These are phyloP conservation scores for Schizophyllum commune DNA, from an alignment of 1,284 basidiomycete genomes.

Conservation along the genomic window DNA sequence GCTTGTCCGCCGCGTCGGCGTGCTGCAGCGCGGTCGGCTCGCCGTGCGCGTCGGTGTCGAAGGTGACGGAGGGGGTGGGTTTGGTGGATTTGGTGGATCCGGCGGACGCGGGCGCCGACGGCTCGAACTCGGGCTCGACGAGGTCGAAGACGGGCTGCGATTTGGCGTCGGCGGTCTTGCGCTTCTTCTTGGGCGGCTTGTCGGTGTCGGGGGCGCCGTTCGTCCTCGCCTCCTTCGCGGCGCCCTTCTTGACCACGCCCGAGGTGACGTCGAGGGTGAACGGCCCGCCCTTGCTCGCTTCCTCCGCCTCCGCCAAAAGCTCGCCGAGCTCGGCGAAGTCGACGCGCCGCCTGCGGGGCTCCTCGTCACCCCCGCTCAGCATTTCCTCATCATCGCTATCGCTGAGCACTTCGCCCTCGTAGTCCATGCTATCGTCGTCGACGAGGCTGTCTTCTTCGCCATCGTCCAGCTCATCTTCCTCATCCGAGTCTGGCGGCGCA, in stretches of 20 bases:
- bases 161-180: conserved; percentile 23
- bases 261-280: not conserved
- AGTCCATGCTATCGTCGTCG: conserved; percentile 19
- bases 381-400: conserved; percentile 19
- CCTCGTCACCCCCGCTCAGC: conserved; percentile 26
- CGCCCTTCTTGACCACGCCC: conserved; percentile 16
- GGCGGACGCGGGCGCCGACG: too few relatives aligned
- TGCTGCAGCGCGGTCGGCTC: conserved; percentile 65
- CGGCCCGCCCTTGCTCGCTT: not conserved
- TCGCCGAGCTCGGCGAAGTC: conserved; percentile 49
- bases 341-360: conserved; percentile 22
- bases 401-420: conserved; percentile 23
- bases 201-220: conserved; percentile 2
- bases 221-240: not conserved
- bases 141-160: conserved; percentile 55
- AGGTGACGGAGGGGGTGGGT: conserved; percentile 15
- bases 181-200: conserved; percentile 32
- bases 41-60: conserved; percentile 55
- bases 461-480: conserved; percentile 21
- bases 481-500: conserved; percentile 41
- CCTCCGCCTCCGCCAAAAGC: conserved; percentile 43
- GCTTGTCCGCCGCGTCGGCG: conserved; percentile 78
- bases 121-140: conserved; percentile 59
- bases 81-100: conserved; percentile 24
- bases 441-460: conserved; percentile 27